Conservation (phyloP, 2,329 filamentous ascomycete species). For the Pseudogymnoascus sp. region DNA sequence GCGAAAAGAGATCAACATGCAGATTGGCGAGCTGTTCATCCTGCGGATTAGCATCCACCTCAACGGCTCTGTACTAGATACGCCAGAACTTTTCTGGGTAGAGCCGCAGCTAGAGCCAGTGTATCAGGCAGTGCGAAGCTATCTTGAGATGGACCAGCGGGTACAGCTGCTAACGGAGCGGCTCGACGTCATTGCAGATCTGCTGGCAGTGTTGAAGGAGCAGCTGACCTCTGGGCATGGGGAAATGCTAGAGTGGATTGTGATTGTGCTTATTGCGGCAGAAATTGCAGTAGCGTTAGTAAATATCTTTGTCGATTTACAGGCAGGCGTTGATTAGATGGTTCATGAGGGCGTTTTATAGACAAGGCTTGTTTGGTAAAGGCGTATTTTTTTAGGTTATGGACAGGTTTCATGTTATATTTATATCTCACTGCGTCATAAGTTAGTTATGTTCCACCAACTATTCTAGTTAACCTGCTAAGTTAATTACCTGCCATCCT, state of each 20-base stretch:
- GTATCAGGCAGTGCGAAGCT: conserved; percentile 90
- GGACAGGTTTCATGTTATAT: background rate
- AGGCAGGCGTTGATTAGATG: conserved; percentile 55
- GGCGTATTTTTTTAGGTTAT: background rate
- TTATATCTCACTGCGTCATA: background rate
- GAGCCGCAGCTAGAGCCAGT: conserved; percentile 95
- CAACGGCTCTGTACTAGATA: conserved; percentile 92
- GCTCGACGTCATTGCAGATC: conserved; percentile 85
- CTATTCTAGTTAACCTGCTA: background rate
- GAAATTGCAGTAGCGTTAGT: conserved; percentile 90
- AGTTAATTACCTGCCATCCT: too few species aligned
- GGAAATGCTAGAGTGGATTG: conserved; percentile 84
- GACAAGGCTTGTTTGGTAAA: background rate
- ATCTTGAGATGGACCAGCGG: conserved; percentile 96
- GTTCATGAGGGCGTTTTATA: background rate
- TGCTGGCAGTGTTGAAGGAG: conserved; percentile 89
- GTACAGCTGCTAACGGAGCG: conserved; percentile 84
- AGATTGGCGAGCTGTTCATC: conserved; percentile 97
- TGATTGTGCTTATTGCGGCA: conserved; percentile 91
- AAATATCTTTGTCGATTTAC: conserved; percentile 92
- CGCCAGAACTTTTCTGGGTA: conserved; percentile 96
- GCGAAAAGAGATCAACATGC: conserved; percentile 94
- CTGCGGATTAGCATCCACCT: conserved; percentile 96
- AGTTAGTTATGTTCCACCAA: background rate
- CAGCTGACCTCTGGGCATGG: conserved; percentile 90